Conservation (phyloP, 345 rosid species). For the Diplotaxis tenuifolia region DNA sequence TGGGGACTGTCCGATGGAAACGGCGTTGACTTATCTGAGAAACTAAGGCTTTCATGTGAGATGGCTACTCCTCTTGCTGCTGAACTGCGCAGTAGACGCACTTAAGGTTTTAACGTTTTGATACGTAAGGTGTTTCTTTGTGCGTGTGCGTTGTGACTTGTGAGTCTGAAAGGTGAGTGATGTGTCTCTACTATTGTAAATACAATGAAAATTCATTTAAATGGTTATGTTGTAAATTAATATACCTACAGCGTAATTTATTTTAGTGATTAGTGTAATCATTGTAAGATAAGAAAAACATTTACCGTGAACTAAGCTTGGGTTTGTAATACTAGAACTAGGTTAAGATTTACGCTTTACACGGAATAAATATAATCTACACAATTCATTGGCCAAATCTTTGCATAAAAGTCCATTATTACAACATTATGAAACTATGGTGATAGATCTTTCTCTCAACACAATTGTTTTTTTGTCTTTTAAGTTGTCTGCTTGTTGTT, state of each 20-base stretch:
- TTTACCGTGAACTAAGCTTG: background rate
- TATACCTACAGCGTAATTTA: background rate
- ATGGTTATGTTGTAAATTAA: background rate
- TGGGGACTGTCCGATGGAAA: constrained; percentile 48
- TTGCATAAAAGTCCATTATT: background rate
- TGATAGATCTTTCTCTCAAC: background rate
- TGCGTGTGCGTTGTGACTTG: constrained; percentile 9
- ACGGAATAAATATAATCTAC: too few species aligned
- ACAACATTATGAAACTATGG: constrained; percentile 1
- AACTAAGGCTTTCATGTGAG: constrained; percentile 67
- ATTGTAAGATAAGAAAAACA: background rate
- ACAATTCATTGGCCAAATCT: constrained; percentile 2
- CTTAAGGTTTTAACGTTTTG: constrained; percentile 18
- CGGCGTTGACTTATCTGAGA: constrained; percentile 63
- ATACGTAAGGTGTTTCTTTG: background rate
- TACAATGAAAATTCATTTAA: constrained; percentile 3
- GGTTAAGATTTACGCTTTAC: too few species aligned
- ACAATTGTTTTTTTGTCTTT: background rate
- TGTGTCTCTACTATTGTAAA: constrained; percentile 27
- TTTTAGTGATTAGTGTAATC: background rate
- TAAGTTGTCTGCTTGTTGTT: constrained; percentile 18
- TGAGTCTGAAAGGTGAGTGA: background rate
- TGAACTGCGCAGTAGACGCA: constrained; percentile 25
- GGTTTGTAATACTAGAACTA: background rate
- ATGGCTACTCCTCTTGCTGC: constrained; percentile 72